Conservation (phyloP, 345 rosid species). For the Sisymbrium altissimum region DNA sequence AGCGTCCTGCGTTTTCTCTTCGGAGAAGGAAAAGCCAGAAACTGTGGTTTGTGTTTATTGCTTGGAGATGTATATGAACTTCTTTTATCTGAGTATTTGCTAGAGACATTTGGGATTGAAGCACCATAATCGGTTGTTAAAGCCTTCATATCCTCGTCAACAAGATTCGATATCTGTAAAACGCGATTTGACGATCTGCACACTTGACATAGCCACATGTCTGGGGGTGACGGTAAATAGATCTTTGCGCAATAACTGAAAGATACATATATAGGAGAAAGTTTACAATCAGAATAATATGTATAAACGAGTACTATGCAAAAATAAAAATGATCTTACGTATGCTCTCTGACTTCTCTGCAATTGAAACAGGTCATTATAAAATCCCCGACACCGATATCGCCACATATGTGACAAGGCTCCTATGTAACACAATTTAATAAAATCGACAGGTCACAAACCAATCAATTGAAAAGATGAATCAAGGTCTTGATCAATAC, state of each 20-base stretch:
- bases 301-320: background rate
- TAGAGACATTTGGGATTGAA: background rate
- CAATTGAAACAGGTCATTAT: slow-evolving; percentile 26
- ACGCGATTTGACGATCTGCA: slow-evolving; percentile 20
- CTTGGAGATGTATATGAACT: background rate
- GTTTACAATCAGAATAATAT: background rate
- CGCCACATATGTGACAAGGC: slow-evolving; percentile 27
- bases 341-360: slow-evolving; percentile 27
- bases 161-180: background rate
- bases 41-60: background rate
- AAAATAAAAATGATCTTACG: background rate
- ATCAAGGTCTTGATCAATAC: background rate
- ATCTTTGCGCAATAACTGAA: slow-evolving; percentile 19
- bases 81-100: background rate
- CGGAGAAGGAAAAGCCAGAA: slow-evolving; percentile 17
- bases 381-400: background rate
- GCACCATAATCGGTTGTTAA: background rate
- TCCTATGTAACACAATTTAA: background rate
- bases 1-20: slow-evolving; percentile 7
- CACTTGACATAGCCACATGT: slow-evolving; percentile 25
- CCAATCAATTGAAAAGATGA: too few species aligned
- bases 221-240: background rate
- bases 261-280: background rate
- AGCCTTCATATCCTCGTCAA: background rate
- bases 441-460: background rate